A percentile compares a stretch with the other conserved stretches of the same genome.
These are phyloP conservation scores for Amanita exitialis DNA, from an alignment of 768 basidiomycete genomes.

Conservation along the genomic window DNA sequence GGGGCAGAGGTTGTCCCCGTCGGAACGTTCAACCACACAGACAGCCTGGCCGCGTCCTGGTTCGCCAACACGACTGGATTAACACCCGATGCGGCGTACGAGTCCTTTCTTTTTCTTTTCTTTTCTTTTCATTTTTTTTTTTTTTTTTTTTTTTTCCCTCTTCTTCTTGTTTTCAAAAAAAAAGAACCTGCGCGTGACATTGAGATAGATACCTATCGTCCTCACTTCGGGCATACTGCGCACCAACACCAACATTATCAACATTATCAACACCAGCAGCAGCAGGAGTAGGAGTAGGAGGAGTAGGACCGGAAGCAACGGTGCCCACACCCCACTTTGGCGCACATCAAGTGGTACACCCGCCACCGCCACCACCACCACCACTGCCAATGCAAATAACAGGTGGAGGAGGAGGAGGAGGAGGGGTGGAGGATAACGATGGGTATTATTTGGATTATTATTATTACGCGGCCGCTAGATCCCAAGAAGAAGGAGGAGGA, in stretches of 20 bases:
- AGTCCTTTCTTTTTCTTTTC: constrained; percentile 7
- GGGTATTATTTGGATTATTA: too few relatives aligned
- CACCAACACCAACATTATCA: background rate
- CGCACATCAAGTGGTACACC: background rate
- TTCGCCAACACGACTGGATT: constrained; percentile 35
- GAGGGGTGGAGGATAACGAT: too few relatives aligned
- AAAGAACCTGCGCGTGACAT: background rate
- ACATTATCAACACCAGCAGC: background rate
- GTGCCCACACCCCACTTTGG: too few relatives aligned
- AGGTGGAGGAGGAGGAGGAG: too few relatives aligned
- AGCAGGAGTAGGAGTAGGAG: too few relatives aligned
- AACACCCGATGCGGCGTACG: constrained; percentile 8
- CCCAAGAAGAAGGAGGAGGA: too few relatives aligned
- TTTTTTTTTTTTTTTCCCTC: too few relatives aligned
- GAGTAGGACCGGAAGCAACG: background rate
- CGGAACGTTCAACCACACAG: constrained; percentile 20
- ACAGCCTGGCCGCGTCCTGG: constrained; percentile 32
- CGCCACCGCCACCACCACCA: background rate
- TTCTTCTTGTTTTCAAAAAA: too few relatives aligned
- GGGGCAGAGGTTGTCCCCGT: constrained; percentile 65
- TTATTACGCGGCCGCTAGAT: too few relatives aligned
- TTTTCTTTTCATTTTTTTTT: too few relatives aligned
- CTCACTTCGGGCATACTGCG: background rate
- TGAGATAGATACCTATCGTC: constrained; percentile 1
- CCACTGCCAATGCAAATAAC: background rate